These are phyloP conservation scores for Solanum hybrid DNA, from an alignment of 305 asterid species.

Conservation along the genomic window DNA sequence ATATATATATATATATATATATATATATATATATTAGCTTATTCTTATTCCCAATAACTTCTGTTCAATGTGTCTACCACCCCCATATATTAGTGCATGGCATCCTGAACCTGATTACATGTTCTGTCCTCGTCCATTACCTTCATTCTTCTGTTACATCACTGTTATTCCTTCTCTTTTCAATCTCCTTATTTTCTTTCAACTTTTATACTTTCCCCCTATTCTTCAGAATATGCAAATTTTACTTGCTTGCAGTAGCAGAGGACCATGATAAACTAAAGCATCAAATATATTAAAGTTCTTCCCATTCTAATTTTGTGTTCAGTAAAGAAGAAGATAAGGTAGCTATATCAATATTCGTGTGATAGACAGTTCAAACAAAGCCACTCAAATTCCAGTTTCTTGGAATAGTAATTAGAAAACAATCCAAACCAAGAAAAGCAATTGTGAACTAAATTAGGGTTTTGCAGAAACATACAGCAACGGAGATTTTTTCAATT, in stretches of 20 bases:
- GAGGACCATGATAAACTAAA: not conserved
- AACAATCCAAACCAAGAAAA: not conserved
- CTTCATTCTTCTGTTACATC: not conserved
- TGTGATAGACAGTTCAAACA: not conserved
- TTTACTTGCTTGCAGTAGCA: not conserved
- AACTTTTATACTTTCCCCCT: not conserved
- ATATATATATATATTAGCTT: not conserved
- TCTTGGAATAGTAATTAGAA: not conserved
- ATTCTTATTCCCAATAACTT: not conserved
- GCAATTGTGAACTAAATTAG: not conserved
- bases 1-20: not conserved
- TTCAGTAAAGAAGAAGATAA: not conserved
- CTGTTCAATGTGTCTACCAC: not conserved
- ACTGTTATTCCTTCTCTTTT: not conserved
- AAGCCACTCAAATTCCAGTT: not conserved
- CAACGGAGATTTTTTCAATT: not conserved
- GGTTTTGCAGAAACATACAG: not conserved
- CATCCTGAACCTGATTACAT: not conserved
- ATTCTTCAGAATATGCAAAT: not conserved
- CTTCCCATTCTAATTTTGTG: not conserved
- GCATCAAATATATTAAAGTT: not conserved
- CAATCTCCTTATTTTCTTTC: not conserved
- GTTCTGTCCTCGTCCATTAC: not conserved
- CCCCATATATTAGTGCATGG: not conserved
- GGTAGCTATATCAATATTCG: not conserved